phyloP scores from a whole-genome alignment of 805 yeast genomes.

The Maudiozyma turicensis region DNA sequence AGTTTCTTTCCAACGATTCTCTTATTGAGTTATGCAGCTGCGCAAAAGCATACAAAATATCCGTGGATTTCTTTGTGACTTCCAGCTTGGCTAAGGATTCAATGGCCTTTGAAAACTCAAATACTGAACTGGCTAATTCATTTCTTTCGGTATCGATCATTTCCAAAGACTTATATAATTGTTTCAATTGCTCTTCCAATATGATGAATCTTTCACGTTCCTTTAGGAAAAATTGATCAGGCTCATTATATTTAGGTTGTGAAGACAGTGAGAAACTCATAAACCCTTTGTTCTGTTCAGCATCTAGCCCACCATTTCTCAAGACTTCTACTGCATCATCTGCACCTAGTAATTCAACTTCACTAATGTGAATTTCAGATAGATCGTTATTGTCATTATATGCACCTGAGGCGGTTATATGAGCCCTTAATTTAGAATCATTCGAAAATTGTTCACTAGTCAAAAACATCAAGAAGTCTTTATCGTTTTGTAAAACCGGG shows the following conservation, averaged over 20 bases:
- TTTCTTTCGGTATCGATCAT: constrained; percentile 63
- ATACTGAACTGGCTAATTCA: constrained; percentile 59
- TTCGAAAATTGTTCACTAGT: constrained; percentile 59
- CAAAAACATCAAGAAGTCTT: constrained; percentile 69
- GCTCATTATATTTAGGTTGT: constrained; percentile 59
- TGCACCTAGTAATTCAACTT: constrained; percentile 22
- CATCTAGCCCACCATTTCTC: constrained; percentile 28
- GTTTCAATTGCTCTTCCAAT: constrained; percentile 62
- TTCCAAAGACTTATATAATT: constrained; percentile 63
- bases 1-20: constrained; percentile 66
- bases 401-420: constrained; percentile 44
- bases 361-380: constrained; percentile 29
- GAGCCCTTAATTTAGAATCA: constrained; percentile 65
- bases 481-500: constrained; percentile 51
- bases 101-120: constrained; percentile 51
- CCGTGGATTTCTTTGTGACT: constrained; percentile 54
- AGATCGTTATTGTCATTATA: constrained; percentile 34
- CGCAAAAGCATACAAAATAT: constrained; percentile 60
- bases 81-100: constrained; percentile 64
- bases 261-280: constrained; percentile 64
- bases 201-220: constrained; percentile 60
- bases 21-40: constrained; percentile 60
- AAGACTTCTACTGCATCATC: constrained; percentile 25
- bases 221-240: constrained; percentile 67
- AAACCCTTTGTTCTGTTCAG: constrained; percentile 58